phyloP scores from a whole-genome alignment of 176 grass and related monocot species.

The Oryza coarctata region DNA sequence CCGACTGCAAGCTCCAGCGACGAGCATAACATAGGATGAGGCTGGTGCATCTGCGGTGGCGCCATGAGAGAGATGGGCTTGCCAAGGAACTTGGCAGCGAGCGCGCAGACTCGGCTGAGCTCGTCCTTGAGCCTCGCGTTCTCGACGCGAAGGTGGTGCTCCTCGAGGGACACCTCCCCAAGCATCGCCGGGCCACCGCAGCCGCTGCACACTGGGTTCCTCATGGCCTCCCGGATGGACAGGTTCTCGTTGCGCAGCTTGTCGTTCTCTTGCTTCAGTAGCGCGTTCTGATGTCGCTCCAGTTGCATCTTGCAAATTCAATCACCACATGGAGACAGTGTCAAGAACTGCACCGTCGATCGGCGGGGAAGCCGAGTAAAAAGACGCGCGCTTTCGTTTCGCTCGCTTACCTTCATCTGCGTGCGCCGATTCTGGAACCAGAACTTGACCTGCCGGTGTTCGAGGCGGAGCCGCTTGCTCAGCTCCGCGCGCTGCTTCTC shows the following conservation, averaged over 20 bases:
- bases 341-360: background rate
- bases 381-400: background rate
- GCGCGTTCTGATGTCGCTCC: slow-evolving; percentile 68
- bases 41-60: background rate
- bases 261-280: slow-evolving; percentile 75
- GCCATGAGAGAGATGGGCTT: slow-evolving; percentile 47
- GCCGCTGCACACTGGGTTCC: slow-evolving; percentile 47
- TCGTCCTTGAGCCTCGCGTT: slow-evolving; percentile 81
- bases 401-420: slow-evolving; percentile 63
- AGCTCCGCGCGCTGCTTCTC: slow-evolving; percentile 65
- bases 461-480: slow-evolving; percentile 60
- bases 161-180: slow-evolving; percentile 54
- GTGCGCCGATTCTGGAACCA: slow-evolving; percentile 96
- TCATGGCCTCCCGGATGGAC: slow-evolving; percentile 56
- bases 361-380: background rate
- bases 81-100: slow-evolving; percentile 62
- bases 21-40: slow-evolving; percentile 34
- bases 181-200: slow-evolving; percentile 54
- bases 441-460: slow-evolving; percentile 87
- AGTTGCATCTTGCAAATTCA: slow-evolving; percentile 50
- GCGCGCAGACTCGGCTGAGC: slow-evolving; percentile 61
- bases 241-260: slow-evolving; percentile 75
- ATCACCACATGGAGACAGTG: background rate
- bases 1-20: slow-evolving; percentile 54
- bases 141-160: slow-evolving; percentile 70